A percentile compares a stretch with the other conserved stretches of the same genome.
Evolutionary conservation across 2,329 filamentous ascomycete species (phyloP).

Genomic region (Colletotrichum camelliae): DNA sequence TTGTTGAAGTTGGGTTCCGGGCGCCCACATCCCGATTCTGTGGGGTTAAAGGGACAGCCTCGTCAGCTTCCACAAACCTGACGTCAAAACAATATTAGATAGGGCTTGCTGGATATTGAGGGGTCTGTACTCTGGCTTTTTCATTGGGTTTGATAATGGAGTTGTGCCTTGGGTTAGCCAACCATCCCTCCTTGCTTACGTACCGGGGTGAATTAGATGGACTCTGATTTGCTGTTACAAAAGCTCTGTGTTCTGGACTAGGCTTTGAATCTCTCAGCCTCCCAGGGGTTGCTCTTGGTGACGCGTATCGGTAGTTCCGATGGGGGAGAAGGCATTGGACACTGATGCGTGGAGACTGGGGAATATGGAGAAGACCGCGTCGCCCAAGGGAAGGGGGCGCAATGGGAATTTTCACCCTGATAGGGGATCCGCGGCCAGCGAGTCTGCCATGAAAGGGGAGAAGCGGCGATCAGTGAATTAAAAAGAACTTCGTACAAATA

Average conservation of each 20-base stretch:
- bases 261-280: not conserved
- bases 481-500: not conserved
- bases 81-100: not conserved
- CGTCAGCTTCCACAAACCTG: not conserved
- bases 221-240: not conserved
- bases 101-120: not conserved
- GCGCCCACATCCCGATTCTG: not conserved
- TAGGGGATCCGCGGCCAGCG: not conserved
- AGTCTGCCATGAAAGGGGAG: not conserved
- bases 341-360: not conserved
- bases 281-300: not conserved
- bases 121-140: not conserved
- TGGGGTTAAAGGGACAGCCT: not conserved
- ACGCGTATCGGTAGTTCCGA: not conserved
- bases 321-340: not conserved
- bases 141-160: not conserved
- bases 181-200: not conserved
- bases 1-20: not conserved
- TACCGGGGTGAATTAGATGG: not conserved
- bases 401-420: not conserved
- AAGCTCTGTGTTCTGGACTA: not conserved
- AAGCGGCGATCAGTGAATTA: not conserved
- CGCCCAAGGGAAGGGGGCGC: not conserved
- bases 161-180: not conserved
- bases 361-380: not conserved